Evolutionary conservation across 192 early-diverging fungal species (phyloP).

Genomic region (Linnemannia schmuckeri): DNA sequence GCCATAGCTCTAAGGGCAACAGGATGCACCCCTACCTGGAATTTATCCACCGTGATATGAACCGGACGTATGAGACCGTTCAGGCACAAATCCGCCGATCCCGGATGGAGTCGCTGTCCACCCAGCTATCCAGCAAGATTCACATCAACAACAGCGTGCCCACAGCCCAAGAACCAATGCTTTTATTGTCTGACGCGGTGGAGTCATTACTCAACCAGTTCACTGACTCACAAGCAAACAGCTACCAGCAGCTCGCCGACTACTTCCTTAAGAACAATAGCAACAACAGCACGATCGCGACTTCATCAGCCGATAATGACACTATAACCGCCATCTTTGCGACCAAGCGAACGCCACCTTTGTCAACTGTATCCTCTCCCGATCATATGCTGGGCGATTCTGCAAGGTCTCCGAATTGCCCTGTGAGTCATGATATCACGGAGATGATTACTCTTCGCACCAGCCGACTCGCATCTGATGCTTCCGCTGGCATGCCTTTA

Average conservation of each 20-base stretch:
- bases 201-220: not conserved
- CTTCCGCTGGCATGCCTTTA: too few relatives aligned
- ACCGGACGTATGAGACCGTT: not conserved
- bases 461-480: too few relatives aligned
- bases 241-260: not conserved
- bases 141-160: not conserved
- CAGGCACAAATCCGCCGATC: not conserved
- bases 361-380: not conserved
- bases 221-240: not conserved
- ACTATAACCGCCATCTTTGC: not conserved
- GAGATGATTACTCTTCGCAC: too few relatives aligned
- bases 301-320: too few relatives aligned
- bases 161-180: not conserved
- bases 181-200: not conserved
- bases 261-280: not conserved
- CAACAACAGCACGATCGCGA: too few relatives aligned
- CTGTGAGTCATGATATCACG: not conserved
- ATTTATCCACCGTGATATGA: not conserved
- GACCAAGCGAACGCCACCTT: not conserved
- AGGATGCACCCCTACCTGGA: not conserved
- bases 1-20: not conserved
- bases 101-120: not conserved
- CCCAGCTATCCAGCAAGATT: not conserved
- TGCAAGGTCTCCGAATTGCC: not conserved
- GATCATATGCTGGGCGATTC: not conserved